phyloP scores from a whole-genome alignment of 164 flowering plant species.

The Platanus orientalis region DNA sequence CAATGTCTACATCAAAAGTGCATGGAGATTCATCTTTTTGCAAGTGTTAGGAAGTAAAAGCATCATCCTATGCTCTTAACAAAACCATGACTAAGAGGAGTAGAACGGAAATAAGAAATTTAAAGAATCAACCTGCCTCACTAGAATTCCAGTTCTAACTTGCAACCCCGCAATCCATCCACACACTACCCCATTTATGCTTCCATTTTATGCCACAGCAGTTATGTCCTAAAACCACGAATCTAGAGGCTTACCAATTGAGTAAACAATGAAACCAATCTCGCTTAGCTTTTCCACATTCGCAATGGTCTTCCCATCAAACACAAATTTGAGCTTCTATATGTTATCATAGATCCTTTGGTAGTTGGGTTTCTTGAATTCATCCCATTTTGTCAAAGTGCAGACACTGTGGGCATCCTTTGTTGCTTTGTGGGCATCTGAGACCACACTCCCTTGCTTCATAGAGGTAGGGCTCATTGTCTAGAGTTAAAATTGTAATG shows the following conservation, averaged over 20 bases:
- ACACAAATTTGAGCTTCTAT: constrained; percentile 74
- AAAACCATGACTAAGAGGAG: constrained; percentile 2
- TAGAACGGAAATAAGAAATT: constrained; percentile 4
- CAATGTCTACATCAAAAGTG: too few relatives aligned
- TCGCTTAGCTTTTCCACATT: constrained; percentile 53
- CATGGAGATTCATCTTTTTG: too few relatives aligned
- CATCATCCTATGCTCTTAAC: too few relatives aligned
- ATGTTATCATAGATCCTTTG: constrained; percentile 63
- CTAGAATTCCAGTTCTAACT: neutral
- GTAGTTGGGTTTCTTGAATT: constrained; percentile 65
- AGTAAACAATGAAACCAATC: constrained; percentile 76
- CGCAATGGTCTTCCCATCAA: constrained; percentile 69
- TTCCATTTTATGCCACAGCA: constrained; percentile 41
- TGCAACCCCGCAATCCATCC: neutral
- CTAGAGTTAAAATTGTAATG: constrained; percentile 64
- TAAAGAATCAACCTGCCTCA: constrained; percentile 23
- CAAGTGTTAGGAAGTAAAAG: too few relatives aligned
- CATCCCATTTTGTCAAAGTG: constrained; percentile 84
- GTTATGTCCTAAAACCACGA: constrained; percentile 88
- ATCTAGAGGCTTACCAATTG: constrained; percentile 80
- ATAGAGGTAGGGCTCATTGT: constrained; percentile 63
- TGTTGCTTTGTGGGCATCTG: constrained; percentile 73
- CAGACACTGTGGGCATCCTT: constrained; percentile 72
- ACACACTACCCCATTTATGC: neutral
- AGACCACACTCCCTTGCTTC: constrained; percentile 50